A percentile compares a stretch with the other conserved stretches of the same genome.
These are phyloP conservation scores for Suillus placidus DNA, from an alignment of 768 basidiomycete species.

Conservation along the genomic window DNA sequence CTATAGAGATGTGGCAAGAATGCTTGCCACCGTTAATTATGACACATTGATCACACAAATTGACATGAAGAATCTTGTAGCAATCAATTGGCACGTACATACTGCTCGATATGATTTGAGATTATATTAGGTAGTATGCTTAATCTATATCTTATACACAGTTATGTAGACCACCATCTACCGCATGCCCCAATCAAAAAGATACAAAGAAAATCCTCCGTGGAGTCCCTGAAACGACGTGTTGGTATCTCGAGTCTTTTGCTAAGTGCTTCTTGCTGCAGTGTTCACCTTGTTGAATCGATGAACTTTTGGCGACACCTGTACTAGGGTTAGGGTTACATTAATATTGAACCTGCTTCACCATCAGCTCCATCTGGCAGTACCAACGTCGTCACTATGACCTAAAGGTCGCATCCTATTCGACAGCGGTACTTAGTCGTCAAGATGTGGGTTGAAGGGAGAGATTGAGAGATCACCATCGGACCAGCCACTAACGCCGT, in stretches of 20 bases:
- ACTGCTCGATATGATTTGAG: neutral
- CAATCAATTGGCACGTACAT: neutral
- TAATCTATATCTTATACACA: neutral
- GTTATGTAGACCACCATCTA: neutral
- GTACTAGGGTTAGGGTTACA: neutral
- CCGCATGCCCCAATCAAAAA: neutral
- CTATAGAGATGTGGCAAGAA: neutral
- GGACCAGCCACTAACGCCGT: slow-evolving; percentile 53
- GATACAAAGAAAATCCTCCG: neutral
- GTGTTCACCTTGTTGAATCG: no score
- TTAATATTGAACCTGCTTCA: no score
- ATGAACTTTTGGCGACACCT: neutral
- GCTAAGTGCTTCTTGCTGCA: no score
- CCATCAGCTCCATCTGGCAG: no score
- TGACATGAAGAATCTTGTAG: neutral
- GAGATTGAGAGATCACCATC: slow-evolving; percentile 61
- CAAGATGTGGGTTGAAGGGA: slow-evolving; percentile 91
- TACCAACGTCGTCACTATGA: neutral
- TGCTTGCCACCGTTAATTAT: neutral
- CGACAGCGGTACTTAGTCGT: slow-evolving; percentile 84
- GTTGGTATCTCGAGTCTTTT: no score
- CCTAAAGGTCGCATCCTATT: slow-evolving; percentile 79
- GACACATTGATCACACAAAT: neutral
- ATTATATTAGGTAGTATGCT: neutral
- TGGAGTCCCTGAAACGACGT: no score